Evolutionary conservation across 2,329 filamentous ascomycete species (phyloP).

Genomic region (Ilyonectria destructans): DNA sequence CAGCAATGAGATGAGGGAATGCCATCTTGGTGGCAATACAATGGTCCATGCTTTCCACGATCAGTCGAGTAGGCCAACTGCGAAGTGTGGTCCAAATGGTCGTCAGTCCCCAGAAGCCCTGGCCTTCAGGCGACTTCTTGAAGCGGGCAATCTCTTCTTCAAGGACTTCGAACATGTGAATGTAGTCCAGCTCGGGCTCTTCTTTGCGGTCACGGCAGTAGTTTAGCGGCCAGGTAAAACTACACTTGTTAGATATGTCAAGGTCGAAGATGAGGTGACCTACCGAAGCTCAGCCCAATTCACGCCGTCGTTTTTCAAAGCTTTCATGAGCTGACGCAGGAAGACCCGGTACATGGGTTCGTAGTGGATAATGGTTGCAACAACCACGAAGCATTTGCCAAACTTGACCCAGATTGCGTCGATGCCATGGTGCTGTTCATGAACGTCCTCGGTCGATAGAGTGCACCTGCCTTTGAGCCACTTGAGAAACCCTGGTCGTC

Average conservation of each 20-base stretch:
- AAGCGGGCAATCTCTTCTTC: conserved; percentile 86
- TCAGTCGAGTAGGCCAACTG: conserved; percentile 72
- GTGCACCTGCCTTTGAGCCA: conserved; percentile 85
- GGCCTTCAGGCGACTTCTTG: conserved; percentile 78
- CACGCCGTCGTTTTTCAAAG: conserved; percentile 86
- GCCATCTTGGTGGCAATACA: conserved; percentile 87
- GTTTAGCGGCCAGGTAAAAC: conserved; percentile 81
- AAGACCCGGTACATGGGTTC: conserved; percentile 90
- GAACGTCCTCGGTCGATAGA: conserved; percentile 80
- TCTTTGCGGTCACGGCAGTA: conserved; percentile 79
- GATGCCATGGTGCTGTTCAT: conserved; percentile 86
- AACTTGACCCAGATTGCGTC: conserved; percentile 92
- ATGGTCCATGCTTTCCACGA: conserved; percentile 88
- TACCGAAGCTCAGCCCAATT: conserved; percentile 85
- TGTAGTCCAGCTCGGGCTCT: conserved; percentile 76
- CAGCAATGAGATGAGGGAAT: conserved; percentile 85
- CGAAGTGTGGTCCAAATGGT: conserved; percentile 90
- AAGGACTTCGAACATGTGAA: conserved; percentile 80
- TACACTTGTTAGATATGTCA: conserved; percentile 41
- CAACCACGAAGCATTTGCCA: conserved; percentile 79
- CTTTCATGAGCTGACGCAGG: conserved; percentile 78
- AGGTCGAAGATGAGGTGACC: conserved; percentile 30
- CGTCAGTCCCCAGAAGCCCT: conserved; percentile 86
- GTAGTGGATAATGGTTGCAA: conserved; percentile 86
- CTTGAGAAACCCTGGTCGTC: conserved; percentile 78